Evolutionary conservation across 1,139 yeast genomes (phyloP).

Genomic region (Yamadazyma songkhlaensis): DNA sequence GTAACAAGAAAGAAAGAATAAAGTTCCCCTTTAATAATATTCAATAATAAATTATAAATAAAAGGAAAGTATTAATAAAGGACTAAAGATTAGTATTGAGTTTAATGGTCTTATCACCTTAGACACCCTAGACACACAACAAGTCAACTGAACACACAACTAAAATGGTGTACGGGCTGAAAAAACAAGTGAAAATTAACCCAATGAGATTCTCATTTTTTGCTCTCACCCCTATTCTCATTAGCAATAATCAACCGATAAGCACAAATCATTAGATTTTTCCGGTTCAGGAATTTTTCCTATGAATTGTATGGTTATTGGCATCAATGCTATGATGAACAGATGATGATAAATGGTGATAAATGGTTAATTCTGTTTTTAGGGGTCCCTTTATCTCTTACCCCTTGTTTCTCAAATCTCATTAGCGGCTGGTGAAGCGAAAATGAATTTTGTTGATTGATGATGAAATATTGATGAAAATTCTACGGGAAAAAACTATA

Average conservation of each 20-base stretch:
- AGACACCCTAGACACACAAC: too few relatives aligned
- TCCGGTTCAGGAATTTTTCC: too few relatives aligned
- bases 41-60: constrained; percentile 5
- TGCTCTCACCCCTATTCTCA: background rate
- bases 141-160: too few relatives aligned
- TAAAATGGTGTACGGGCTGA: too few relatives aligned
- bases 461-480: too few relatives aligned
- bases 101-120: background rate
- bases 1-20: constrained; percentile 11
- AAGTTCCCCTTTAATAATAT: constrained; percentile 6
- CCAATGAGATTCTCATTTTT: background rate
- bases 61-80: constrained; percentile 8
- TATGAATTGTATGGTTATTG: too few relatives aligned
- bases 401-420: background rate
- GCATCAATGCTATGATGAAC: too few relatives aligned
- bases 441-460: background rate
- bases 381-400: constrained; percentile 2
- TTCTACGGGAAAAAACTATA: too few relatives aligned
- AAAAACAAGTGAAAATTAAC: background rate
- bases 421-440: background rate
- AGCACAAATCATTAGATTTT: too few relatives aligned
- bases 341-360: too few relatives aligned
- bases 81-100: constrained; percentile 6
- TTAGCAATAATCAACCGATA: background rate
- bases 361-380: background rate